Conservation (phyloP, 2,329 filamentous ascomycete species). For the Xylariales sp. region DNA sequence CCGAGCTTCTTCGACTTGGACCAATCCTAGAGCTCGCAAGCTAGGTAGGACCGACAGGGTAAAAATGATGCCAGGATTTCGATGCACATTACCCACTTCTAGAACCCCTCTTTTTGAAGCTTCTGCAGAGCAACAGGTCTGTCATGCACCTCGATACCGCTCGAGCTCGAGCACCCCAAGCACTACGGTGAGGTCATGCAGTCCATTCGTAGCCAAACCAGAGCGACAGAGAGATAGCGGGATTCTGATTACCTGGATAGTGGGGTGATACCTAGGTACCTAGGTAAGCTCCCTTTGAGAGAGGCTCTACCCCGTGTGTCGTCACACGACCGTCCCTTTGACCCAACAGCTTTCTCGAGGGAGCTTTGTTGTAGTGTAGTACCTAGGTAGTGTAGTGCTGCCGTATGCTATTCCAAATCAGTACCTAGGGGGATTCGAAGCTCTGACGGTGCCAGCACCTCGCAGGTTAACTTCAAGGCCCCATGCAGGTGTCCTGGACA, state of each 20-base stretch:
- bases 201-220: slow-evolving; percentile 22
- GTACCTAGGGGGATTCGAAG: slow-evolving; percentile 25
- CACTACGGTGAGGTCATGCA: slow-evolving; percentile 36
- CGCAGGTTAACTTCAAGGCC: slow-evolving; percentile 24
- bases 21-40: slow-evolving; percentile 34
- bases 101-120: slow-evolving; percentile 43
- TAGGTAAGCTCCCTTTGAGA: slow-evolving; percentile 25
- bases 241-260: not conserved
- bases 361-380: slow-evolving; percentile 34
- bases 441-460: slow-evolving; percentile 39
- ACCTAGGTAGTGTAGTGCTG: slow-evolving; percentile 10
- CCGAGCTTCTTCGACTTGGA: slow-evolving; percentile 24
- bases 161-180: slow-evolving; percentile 17
- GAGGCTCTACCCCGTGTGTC: slow-evolving; percentile 28
- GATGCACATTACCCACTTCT: slow-evolving; percentile 44
- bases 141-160: slow-evolving; percentile 20
- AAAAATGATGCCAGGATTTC: slow-evolving; percentile 36
- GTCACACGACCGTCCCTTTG: slow-evolving; percentile 30
- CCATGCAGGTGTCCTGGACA: slow-evolving; percentile 5
- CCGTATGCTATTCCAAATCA: slow-evolving; percentile 33
- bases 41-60: slow-evolving; percentile 16
- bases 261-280: slow-evolving; percentile 13
- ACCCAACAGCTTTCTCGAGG: slow-evolving; percentile 16
- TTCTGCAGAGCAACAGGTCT: slow-evolving; percentile 37
- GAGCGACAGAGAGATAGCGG: slow-evolving; percentile 11